Evolutionary conservation across 345 rosid genomes (phyloP), one percentile per base, ranked within the genome.

Genomic region (Citrus maxima): DNA sequence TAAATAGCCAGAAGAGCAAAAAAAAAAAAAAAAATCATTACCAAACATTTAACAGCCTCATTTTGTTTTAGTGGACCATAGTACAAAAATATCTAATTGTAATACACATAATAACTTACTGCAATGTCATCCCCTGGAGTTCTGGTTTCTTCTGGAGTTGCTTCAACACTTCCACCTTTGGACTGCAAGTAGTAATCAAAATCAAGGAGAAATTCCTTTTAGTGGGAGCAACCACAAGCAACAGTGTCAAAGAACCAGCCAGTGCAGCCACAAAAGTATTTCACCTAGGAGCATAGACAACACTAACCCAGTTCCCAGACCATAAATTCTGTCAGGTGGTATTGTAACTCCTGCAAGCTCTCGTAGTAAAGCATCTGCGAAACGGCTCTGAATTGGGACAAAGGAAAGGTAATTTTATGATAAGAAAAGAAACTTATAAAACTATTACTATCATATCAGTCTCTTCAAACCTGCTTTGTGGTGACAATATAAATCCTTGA

Each of bases 161-260:
- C 85, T 95, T 95, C 78, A 93, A 85, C 77, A 95, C 95, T 88
- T 92, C 88, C 67, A 91, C 94, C 89, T 93, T 93, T 62, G 98
- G 97, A 30, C 90, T 89, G 82, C 54, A 77, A 64, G 46, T 7
- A 7, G 46, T 21, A 63, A 49, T 59, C 28, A 72, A 28, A 34
- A 21, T 56, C 2, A 77, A 51, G 14, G 42, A 68, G 38, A 46
- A 74, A 49, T 30, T 22, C 40, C 46, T 49, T 65, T 49, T 49
- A 34, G 35, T 13, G 4, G 19, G 32, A 25, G 38, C 10, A 16
- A 42, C 35, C 69, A 42, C n/a, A 59, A 35, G 37, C 59, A 74
- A 46, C 21, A 63, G 54, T 19, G 42, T 66, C 49, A 25, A 32
- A 76, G 5, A 46, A 13, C 18, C 51, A 46, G 51, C 51, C 51